phyloP scores from a whole-genome alignment of 371 early-diverging fungal species.

The Syncephalis plumigaleata region DNA sequence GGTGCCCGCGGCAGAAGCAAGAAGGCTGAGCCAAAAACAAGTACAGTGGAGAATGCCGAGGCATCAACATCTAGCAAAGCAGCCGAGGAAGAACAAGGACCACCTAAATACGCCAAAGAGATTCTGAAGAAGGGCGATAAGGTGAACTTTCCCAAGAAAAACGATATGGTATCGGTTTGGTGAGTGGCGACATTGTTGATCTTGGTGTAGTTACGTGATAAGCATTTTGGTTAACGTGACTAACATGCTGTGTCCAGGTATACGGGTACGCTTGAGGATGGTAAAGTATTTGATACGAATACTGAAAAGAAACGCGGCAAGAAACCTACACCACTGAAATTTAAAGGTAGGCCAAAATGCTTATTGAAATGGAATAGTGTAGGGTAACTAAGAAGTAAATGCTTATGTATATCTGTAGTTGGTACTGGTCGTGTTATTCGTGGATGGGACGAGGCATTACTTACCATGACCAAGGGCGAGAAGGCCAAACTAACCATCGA shows the following conservation, averaged over 20 bases:
- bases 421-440: conserved; percentile 20
- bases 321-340: conserved; percentile 31
- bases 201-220: too few species aligned
- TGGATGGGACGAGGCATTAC: conserved; percentile 35
- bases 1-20: conserved; percentile 7
- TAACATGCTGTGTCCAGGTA: too few species aligned
- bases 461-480: conserved; percentile 32
- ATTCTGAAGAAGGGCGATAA: conserved; percentile 35
- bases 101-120: conserved; percentile 31
- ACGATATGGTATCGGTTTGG: conserved; percentile 18
- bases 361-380: too few species aligned
- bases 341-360: conserved; percentile 22
- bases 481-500: conserved; percentile 27
- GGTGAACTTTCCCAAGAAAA: conserved; percentile 25
- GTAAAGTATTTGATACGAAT: conserved; percentile 44
- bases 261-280: conserved; percentile 40
- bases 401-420: not conserved
- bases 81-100: conserved; percentile 1
- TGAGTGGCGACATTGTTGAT: conserved; percentile 10
- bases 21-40: conserved; percentile 14
- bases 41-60: conserved; percentile 3
- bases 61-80: not conserved
- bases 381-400: too few species aligned
- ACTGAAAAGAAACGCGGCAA: conserved; percentile 18
- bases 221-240: too few species aligned